Evolutionary conservation across 2,329 filamentous ascomycete genomes (phyloP), one percentile per base, ranked within the genome.

Genomic region (Calycina marina): DNA sequence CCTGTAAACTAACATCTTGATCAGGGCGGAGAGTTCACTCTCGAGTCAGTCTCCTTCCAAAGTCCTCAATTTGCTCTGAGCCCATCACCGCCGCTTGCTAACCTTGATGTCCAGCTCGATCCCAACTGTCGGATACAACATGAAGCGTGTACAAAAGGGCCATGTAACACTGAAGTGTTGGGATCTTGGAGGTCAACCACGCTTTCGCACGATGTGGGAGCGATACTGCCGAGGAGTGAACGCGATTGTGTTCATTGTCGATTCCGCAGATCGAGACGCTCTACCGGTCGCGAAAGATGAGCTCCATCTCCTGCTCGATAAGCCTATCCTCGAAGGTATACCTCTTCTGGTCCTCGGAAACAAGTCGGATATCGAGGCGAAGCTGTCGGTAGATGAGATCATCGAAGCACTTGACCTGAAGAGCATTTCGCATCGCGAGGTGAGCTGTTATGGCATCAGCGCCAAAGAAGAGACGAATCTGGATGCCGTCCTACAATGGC

Each of bases 141-240:
- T 94, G 76, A 96, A 96, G 68, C 78, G 81, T 46, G 85, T 98
- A 49, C 86, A 94, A 61, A 88, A 90, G 54, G 90, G 90, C 48
- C 88, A 96, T 71, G 90, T 98, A 56, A 93, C 90, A 48, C 68
- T 98, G 51, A 96, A 96, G 62, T 98, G 90, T 60, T 98, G 90
- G 90, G 90, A 98, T 62, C 74, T 98, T 43, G 90, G 90, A 47
- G 90, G 90, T 33, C 90, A 98, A 61, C 88, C 90, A 48, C 74
- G 88, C 44, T 98, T 96, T 63, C 81, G 90, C 52, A 82, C 83
- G 47, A 98, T 98, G 90, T 98, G 90, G 90, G 90, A 98, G 65
- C 71, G 90, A 52, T 98, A 98, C 58, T 96, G 90, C 60, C 83
- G 86, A 42, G 90, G 85, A 32, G 90, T 96, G 46, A 93, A 93